Base-by-base conservation (phyloP, 768 basidiomycete genomes). In the Coprinopsis strossmayeri region DNA sequence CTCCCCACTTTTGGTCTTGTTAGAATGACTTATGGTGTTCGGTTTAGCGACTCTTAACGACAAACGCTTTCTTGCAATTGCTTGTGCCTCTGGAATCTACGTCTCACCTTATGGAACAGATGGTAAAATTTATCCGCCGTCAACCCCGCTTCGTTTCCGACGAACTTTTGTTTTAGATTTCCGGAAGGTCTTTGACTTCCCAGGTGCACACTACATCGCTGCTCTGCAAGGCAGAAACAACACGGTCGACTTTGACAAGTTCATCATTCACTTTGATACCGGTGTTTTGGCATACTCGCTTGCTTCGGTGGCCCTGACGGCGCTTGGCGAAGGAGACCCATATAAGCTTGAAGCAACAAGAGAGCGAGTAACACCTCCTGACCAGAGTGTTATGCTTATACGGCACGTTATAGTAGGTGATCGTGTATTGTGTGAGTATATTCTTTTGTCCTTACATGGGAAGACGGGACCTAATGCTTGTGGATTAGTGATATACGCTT, bases 81-180 rank as follows among this genome's bases (percentile, higher is more conserved):
- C 78, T 11, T 85, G 83, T 52, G 65, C 74, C 10, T 65, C 73
- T n/a, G 90, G 90, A 2, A 70, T 91, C n/a, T 89, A 79, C 57
- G 74, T 81, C 28, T 78, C 79, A 2, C 66, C 67, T 13, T 72
- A 71, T 34, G 78, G 79, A 20, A 69, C 76, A 48, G 70, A 73
- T 59, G 72, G 86, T 87, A 5, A 15, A 27, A 10, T 52, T 26
- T 48, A 18, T 53, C 4, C 4, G 35, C 40, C n/a, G n/a, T n/a
- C n/a, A n/a, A n/a, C 21, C 30, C 21, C n/a, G 2, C 18, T 20
- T 42, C 25, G 15, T 3, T 32, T 32, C 13, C 2, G 7, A 18
- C 7, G 9, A 17, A 25, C 0, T 37, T 51, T 27, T 9, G 21
- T 41, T 25, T 34, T 52, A 89, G 87, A 71, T 12, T 87, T 77